Percentiles rank a stretch among this genome's conserved stretches.
phyloP scores from a whole-genome alignment of 495 filamentous ascomycete species.

The Hypoxylon trugodes region DNA sequence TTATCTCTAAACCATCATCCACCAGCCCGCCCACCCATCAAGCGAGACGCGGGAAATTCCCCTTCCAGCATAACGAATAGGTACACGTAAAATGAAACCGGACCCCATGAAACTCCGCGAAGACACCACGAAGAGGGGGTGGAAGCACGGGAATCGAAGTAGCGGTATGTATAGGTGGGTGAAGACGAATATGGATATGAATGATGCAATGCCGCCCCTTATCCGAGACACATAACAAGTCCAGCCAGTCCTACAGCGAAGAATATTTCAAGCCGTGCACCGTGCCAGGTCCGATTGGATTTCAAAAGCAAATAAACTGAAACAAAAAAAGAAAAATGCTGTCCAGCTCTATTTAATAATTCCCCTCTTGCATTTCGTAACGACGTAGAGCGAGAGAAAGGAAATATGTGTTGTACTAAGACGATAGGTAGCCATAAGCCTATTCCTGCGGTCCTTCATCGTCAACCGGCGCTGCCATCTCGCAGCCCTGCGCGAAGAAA shows the following conservation, averaged over 20 bases:
- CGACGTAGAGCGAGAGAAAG: neutral
- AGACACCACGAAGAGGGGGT: neutral
- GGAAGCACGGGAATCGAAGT: neutral
- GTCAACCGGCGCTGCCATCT: slow-evolving; percentile 44
- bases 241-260: no score
- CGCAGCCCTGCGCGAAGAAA: slow-evolving; percentile 87
- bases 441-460: slow-evolving; percentile 18
- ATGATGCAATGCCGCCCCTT: slow-evolving; percentile 13
- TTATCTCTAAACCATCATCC: neutral
- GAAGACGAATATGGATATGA: neutral
- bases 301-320: neutral
- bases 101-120: no score
- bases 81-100: no score
- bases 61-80: no score
- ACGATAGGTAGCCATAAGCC: neutral
- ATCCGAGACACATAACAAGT: slow-evolving; percentile 2
- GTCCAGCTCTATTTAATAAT: neutral
- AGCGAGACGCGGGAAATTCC: neutral
- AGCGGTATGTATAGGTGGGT: neutral
- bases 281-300: no score
- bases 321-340: neutral
- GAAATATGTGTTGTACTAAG: neutral
- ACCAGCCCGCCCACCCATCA: neutral
- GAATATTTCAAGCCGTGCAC: no score
- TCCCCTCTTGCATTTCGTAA: slow-evolving; percentile 1